Conservation (phyloP, 345 rosid species). For the Fremontodendron californicum region DNA sequence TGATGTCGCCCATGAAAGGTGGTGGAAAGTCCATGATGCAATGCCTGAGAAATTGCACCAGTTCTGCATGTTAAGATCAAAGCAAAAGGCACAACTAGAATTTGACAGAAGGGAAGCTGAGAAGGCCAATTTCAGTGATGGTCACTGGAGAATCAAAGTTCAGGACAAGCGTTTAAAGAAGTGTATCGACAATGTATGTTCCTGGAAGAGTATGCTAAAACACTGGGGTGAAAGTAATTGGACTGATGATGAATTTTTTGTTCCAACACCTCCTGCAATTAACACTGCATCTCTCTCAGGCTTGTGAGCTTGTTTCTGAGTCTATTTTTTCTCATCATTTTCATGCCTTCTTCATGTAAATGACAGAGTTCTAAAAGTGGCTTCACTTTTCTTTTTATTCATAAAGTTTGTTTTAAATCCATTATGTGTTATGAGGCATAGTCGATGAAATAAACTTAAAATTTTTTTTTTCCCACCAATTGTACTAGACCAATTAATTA, state of each 20-base stretch:
- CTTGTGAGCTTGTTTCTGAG: constrained; percentile 21
- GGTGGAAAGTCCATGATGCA: constrained; percentile 94
- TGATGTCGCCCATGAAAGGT: constrained; percentile 68
- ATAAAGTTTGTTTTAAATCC: constrained; percentile 6
- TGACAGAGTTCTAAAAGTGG: background rate
- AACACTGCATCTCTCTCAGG: constrained; percentile 30
- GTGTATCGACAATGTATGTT: constrained; percentile 73
- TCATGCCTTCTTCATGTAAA: background rate
- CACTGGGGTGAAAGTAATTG: constrained; percentile 90
- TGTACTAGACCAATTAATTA: background rate
- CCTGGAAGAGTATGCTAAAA: constrained; percentile 80
- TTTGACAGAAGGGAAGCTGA: constrained; percentile 78
- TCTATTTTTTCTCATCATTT: background rate
- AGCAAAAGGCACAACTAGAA: constrained; percentile 88
- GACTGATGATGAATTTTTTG: constrained; percentile 51
- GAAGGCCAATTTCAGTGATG: constrained; percentile 56
- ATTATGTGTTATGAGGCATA: background rate
- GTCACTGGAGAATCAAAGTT: constrained; percentile 64
- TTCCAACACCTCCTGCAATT: constrained; percentile 80
- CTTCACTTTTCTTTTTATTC: background rate
- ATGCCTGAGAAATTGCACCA: constrained; percentile 80
- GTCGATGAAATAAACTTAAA: background rate
- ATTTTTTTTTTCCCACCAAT: background rate
- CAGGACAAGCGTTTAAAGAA: constrained; percentile 55
- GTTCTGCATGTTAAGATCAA: constrained; percentile 67